Evolutionary conservation across 768 basidiomycete genomes (phyloP).

Genomic region (Lepiota subincarnata): DNA sequence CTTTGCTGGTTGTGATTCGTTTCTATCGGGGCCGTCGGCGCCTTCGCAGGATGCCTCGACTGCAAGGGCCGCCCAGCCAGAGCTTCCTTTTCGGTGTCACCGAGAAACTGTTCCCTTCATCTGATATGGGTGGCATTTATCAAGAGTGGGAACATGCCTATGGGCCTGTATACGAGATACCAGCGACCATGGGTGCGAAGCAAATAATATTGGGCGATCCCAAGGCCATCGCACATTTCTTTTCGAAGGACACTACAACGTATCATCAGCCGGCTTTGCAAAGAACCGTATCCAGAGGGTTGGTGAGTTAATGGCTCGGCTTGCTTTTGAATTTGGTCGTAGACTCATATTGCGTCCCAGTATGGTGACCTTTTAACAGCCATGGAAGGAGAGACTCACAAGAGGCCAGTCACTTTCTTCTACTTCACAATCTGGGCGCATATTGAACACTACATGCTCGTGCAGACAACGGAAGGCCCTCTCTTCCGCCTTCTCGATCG

Average conservation of each 20-base stretch:
- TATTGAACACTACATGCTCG: neutral
- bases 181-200: slow-evolving; percentile 28
- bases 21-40: no score
- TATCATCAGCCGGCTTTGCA: slow-evolving; percentile 37
- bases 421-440: neutral
- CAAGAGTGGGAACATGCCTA: slow-evolving; percentile 46
- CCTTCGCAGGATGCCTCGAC: no score
- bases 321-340: neutral
- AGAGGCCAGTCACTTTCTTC: slow-evolving; percentile 20
- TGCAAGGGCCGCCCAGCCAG: slow-evolving; percentile 33
- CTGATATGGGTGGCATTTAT: slow-evolving; percentile 28
- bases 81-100: slow-evolving; percentile 40
- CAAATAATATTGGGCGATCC: slow-evolving; percentile 38
- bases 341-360: no score
- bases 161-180: slow-evolving; percentile 40
- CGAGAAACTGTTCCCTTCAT: slow-evolving; percentile 21
- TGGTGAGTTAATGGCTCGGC: slow-evolving; percentile 23
- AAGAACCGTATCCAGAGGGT: slow-evolving; percentile 29
- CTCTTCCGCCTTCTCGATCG: slow-evolving; percentile 48
- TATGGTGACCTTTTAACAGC: no score
- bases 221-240: slow-evolving; percentile 49
- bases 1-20: no score
- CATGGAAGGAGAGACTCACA: slow-evolving; percentile 17
- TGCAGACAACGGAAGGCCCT: slow-evolving; percentile 45
- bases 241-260: slow-evolving; percentile 42